These are phyloP conservation scores for Nemania diffusa DNA, from an alignment of 2,329 filamentous ascomycete genomes.

Conservation along the genomic window DNA sequence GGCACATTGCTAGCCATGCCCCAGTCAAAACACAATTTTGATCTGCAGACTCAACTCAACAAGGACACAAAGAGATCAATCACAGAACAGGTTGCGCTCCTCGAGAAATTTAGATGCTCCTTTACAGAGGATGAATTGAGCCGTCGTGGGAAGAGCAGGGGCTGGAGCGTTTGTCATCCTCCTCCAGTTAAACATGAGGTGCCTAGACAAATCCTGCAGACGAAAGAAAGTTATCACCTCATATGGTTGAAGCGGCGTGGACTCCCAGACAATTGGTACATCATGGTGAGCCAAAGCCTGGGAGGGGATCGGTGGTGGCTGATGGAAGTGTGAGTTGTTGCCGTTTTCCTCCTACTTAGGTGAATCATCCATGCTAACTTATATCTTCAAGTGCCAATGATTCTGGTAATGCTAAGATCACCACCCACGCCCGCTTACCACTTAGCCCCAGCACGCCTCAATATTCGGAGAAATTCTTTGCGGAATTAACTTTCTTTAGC, in stretches of 20 bases:
- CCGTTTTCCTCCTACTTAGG: conserved; percentile 8
- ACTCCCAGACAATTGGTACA: conserved; percentile 79
- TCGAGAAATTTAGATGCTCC: conserved; percentile 72
- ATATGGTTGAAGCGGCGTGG: conserved; percentile 75
- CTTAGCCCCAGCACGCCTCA: conserved; percentile 58
- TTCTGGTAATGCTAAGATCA: conserved; percentile 40
- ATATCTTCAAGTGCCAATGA: conserved; percentile 32
- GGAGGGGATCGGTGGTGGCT: conserved; percentile 84
- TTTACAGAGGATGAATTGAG: conserved; percentile 70
- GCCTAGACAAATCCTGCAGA: conserved; percentile 69
- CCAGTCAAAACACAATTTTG: conserved; percentile 63
- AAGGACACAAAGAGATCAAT: conserved; percentile 62
- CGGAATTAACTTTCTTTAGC: conserved; percentile 61
- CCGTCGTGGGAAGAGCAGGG: conserved; percentile 68
- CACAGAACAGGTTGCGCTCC: conserved; percentile 64
- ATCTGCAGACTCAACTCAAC: conserved; percentile 74
- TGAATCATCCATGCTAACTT: conserved; percentile 28
- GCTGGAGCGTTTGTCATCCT: conserved; percentile 68
- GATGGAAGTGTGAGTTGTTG: conserved; percentile 68
- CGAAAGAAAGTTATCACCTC: conserved; percentile 70
- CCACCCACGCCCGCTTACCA: conserved; percentile 54
- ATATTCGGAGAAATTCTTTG: conserved; percentile 62
- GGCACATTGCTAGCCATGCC: conserved; percentile 80
- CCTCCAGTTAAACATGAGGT: conserved; percentile 62
- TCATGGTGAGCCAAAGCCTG: conserved; percentile 76